Evolutionary conservation across 345 rosid species (phyloP).

Genomic region (Noccaea bulbosa): DNA sequence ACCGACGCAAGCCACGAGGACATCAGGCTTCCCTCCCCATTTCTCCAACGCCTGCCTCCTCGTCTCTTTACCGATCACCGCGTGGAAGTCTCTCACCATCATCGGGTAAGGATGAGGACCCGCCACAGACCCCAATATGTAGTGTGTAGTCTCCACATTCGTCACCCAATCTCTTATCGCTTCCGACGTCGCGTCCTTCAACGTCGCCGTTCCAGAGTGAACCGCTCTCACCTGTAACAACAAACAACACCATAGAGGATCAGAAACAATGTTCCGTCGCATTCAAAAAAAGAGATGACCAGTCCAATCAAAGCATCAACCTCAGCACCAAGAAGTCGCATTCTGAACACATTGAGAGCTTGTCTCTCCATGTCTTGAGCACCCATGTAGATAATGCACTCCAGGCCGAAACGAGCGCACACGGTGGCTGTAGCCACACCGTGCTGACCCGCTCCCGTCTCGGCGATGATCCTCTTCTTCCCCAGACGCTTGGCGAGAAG

Average conservation of each 20-base stretch:
- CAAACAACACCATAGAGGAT: not conserved
- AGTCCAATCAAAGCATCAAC: constrained; percentile 38
- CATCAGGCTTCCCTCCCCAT: constrained; percentile 98
- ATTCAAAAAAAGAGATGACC: not conserved
- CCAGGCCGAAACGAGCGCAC: constrained; percentile 83
- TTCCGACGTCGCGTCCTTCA: constrained; percentile 76
- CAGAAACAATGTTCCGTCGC: not conserved
- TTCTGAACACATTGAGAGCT: constrained; percentile 87
- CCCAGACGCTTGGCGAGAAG: constrained; percentile 89
- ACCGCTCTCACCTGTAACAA: constrained; percentile 62
- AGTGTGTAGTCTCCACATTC: constrained; percentile 93
- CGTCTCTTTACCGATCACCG: constrained; percentile 88
- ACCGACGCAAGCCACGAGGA: constrained; percentile 89
- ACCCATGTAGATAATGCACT: constrained; percentile 89
- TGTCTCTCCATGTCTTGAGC: constrained; percentile 97
- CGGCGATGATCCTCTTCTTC: constrained; percentile 82
- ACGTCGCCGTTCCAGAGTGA: constrained; percentile 74
- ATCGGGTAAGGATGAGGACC: constrained; percentile 98
- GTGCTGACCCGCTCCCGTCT: constrained; percentile 97
- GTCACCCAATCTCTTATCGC: constrained; percentile 96
- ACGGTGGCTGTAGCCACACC: constrained; percentile 98
- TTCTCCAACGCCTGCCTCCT: constrained; percentile 83
- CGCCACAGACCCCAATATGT: constrained; percentile 90
- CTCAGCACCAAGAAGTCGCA: constrained; percentile 94
- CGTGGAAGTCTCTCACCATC: constrained; percentile 97